Base-by-base conservation (phyloP, 2,329 filamentous ascomycete species). In the Aspergillus persii region DNA sequence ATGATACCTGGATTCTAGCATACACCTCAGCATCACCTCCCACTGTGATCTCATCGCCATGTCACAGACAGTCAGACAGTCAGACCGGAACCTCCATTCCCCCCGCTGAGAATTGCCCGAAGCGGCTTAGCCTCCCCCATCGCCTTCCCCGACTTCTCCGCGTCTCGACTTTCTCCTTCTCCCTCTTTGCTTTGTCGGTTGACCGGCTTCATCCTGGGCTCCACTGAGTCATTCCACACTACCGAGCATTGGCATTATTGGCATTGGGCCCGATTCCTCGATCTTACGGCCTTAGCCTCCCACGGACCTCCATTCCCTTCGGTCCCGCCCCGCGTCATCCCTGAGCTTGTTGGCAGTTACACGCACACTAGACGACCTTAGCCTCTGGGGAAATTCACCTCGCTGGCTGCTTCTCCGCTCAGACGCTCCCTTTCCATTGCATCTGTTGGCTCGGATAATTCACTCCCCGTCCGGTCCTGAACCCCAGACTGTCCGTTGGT, bases 371-470 rank as follows among this genome's bases (percentile, higher is more conserved):
- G 5, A 12, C 12, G 6, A 1, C 30, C 30, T 31, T 23, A 31
- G 30, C 3, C 30, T 31, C 30, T 31, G 30, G 30, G 6, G 30
- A 41, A 6, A n/a, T 39, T 39, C 15, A 41, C 36, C 15, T n/a
- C 12, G 36, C 36, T 9, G 33, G 41, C 12, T 46, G 41, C 41
- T 7, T 12, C 33, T 36, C 11, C 31, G 31, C 11, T 11, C 31
- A 8, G 8, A 33, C 18, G 18, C 8, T 33, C 47, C 47, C 29
- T 11, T 26, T 48, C 39, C 36, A 47, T 67, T 66, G 57, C 66
- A 61, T 62, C 66, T 61, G 18, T 63, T 49, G 36, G 49, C 36
- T 61, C 65, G 62, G 61, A 56, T 59, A 66, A 61, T 64, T 64
- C 47, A 44, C 49, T 46, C 48, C 50, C 55, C 59, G 59, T 57